Conservation (phyloP, 495 filamentous ascomycete genomes). For the Aspergillus sparsus region DNA sequence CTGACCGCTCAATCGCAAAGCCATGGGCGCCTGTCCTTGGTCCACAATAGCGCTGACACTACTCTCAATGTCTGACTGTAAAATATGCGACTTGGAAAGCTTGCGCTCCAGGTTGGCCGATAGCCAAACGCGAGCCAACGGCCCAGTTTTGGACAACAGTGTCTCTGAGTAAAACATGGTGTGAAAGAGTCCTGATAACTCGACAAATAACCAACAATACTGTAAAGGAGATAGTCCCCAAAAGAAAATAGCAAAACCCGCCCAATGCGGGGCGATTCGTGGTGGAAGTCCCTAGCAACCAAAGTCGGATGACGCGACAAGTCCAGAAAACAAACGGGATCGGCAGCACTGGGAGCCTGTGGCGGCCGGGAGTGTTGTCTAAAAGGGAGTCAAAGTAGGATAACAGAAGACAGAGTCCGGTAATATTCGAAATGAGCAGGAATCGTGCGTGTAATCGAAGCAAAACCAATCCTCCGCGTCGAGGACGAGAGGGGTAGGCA, state of each 20-base stretch:
- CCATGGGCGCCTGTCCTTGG: constrained; percentile 92
- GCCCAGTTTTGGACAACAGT: constrained; percentile 92
- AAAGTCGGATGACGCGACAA: constrained; percentile 39
- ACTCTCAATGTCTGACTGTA: constrained; percentile 88
- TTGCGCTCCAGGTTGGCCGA: constrained; percentile 98
- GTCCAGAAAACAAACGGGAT: constrained; percentile 41
- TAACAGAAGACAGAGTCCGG: not conserved
- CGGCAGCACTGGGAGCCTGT: constrained; percentile 20
- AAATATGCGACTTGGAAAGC: constrained; percentile 88
- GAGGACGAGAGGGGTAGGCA: constrained; percentile 19
- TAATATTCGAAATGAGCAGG: not conserved
- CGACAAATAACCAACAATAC: constrained; percentile 13
- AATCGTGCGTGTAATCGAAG: constrained; percentile 12
- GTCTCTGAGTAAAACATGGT: constrained; percentile 98
- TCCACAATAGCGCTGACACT: constrained; percentile 94
- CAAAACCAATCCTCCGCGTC: constrained; percentile 15
- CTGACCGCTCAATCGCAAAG: constrained; percentile 89
- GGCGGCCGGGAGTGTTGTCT: constrained; percentile 8
- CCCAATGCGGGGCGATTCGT: constrained; percentile 45
- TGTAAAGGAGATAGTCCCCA: constrained; percentile 8
- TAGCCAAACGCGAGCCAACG: constrained; percentile 95
- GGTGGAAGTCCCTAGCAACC: constrained; percentile 33
- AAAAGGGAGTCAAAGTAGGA: constrained; percentile 9
- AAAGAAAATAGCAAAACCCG: constrained; percentile 32
- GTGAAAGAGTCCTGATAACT: constrained; percentile 23